Conservation (phyloP, 1,284 basidiomycete species). For the Golubevia pallescens region DNA sequence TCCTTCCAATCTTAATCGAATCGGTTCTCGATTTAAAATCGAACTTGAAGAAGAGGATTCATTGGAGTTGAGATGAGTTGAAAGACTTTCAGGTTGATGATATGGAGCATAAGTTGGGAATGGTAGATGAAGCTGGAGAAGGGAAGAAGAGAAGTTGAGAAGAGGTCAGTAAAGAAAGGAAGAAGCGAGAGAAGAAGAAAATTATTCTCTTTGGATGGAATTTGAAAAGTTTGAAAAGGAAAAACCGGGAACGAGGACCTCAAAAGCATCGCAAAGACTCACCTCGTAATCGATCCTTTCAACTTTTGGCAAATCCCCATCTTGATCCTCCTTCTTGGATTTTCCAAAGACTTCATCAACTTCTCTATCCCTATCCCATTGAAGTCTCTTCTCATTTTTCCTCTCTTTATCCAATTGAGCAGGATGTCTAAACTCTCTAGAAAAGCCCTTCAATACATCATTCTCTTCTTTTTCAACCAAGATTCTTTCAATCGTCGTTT, state of each 20-base stretch:
- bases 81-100: slow-evolving; percentile 19
- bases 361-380: slow-evolving; percentile 19
- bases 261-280: no score
- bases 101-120: slow-evolving; percentile 29
- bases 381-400: not conserved
- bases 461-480: no score
- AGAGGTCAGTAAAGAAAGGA: not conserved
- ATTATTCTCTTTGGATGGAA: not conserved
- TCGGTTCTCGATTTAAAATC: slow-evolving; percentile 6
- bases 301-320: slow-evolving; percentile 17
- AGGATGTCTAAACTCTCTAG: no score
- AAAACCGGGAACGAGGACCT: not conserved
- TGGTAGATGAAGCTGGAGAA: slow-evolving; percentile 20
- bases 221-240: not conserved
- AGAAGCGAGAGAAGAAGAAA: no score
- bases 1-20: slow-evolving; percentile 33
- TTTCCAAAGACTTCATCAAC: slow-evolving; percentile 32
- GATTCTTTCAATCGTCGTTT: no score
- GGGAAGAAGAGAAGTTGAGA: not conserved
- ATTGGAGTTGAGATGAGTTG: slow-evolving; percentile 1
- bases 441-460: no score
- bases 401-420: not conserved
- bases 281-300: slow-evolving; percentile 35
- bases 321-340: slow-evolving; percentile 1
- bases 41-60: not conserved